Percentiles rank a stretch among this genome's conserved stretches.
Evolutionary conservation across 495 filamentous ascomycete genomes (phyloP).

Genomic region (Podospora pseudoanserina): DNA sequence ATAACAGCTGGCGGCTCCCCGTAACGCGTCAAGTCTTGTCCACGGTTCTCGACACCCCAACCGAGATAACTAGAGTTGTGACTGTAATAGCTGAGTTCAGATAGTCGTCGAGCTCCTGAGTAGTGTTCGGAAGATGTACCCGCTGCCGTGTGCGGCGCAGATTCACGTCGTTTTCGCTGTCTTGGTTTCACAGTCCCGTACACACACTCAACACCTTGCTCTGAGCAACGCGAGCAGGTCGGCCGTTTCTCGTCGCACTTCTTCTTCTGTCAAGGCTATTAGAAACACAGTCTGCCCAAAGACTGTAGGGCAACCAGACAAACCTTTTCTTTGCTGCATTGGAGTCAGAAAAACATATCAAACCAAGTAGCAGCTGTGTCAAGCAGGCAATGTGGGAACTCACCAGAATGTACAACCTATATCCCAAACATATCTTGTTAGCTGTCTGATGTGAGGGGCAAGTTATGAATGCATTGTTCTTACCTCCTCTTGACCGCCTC

Average conservation of each 20-base stretch:
- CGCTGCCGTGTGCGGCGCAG: slow-evolving; percentile 9
- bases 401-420: slow-evolving; percentile 59
- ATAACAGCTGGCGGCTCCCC: slow-evolving; percentile 30
- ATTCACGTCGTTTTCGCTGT: slow-evolving; percentile 49
- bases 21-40: slow-evolving; percentile 17
- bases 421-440: background rate
- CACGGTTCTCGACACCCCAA: slow-evolving; percentile 1
- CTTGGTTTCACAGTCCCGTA: slow-evolving; percentile 58
- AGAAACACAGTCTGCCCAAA: background rate
- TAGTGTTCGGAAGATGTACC: slow-evolving; percentile 7
- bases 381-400: slow-evolving; percentile 20
- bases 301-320: background rate
- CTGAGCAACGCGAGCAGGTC: slow-evolving; percentile 54
- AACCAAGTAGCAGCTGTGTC: slow-evolving; percentile 5
- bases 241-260: slow-evolving; percentile 62
- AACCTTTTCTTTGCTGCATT: slow-evolving; percentile 38
- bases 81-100: slow-evolving; percentile 23
- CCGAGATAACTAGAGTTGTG: slow-evolving; percentile 4
- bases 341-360: slow-evolving; percentile 17
- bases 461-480: slow-evolving; percentile 27
- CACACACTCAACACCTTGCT: slow-evolving; percentile 50
- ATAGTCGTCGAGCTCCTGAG: slow-evolving; percentile 17
- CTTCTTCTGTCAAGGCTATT: slow-evolving; percentile 49
- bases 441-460: slow-evolving; percentile 8
- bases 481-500: slow-evolving; percentile 59